Conservation (phyloP, 208 protist species). For the Tritrichomonas foetus region DNA sequence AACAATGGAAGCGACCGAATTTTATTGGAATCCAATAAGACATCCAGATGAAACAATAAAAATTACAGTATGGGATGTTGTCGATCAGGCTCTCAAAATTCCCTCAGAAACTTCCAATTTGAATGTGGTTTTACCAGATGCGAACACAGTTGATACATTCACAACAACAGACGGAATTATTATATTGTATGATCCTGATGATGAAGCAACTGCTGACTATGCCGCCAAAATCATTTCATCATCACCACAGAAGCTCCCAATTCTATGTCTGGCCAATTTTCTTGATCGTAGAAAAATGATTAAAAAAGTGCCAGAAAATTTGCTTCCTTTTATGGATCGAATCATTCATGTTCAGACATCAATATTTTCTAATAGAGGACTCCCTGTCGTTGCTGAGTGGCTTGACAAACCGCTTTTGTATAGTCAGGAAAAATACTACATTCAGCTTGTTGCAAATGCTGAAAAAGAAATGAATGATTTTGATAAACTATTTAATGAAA, state of each 20-base stretch:
- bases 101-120: no score
- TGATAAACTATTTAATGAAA: no score
- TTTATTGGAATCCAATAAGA: background rate
- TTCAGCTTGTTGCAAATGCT: no score
- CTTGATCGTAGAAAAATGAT: background rate
- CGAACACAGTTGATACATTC: background rate
- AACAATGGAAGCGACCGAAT: background rate
- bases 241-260: background rate
- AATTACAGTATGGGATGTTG: conserved; percentile 28
- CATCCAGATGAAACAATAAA: background rate
- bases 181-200: background rate
- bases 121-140: background rate
- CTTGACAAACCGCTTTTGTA: background rate
- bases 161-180: conserved; percentile 1
- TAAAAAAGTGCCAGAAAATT: no score
- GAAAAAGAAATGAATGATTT: no score
- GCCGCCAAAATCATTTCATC: background rate
- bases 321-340: background rate
- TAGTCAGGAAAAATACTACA: background rate
- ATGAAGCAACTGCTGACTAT: background rate
- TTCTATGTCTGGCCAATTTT: background rate
- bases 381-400: background rate
- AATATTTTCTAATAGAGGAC: background rate
- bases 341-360: background rate
- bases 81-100: background rate